phyloP scores from a whole-genome alignment of 345 rosid genomes.

The Syzygium oleosum region DNA sequence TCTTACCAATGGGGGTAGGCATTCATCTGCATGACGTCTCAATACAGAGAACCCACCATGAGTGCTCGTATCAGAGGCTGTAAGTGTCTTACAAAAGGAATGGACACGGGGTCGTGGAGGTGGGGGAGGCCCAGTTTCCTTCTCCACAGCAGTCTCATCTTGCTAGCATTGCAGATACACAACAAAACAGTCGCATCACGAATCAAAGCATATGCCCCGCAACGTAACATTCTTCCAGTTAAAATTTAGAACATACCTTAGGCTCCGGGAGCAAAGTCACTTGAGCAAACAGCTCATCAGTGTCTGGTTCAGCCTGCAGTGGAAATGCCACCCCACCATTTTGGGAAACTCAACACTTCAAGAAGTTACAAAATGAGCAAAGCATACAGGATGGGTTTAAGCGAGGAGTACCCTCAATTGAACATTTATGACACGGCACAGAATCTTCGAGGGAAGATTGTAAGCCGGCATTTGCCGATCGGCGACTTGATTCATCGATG shows the following conservation, averaged over 20 bases:
- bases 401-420: slow-evolving; percentile 19
- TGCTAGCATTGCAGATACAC: slow-evolving; percentile 12
- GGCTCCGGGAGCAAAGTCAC: slow-evolving; percentile 31
- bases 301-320: slow-evolving; percentile 46
- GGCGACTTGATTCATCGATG: slow-evolving; percentile 38
- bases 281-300: slow-evolving; percentile 57
- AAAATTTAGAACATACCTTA: slow-evolving; percentile 7
- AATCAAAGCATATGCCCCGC: neutral
- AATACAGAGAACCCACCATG: slow-evolving; percentile 65
- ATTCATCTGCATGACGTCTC: slow-evolving; percentile 58
- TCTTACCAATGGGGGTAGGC: slow-evolving; percentile 53
- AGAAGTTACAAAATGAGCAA: neutral
- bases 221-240: neutral
- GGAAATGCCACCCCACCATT: neutral
- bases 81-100: slow-evolving; percentile 49
- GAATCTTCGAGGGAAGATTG: slow-evolving; percentile 29
- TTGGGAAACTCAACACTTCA: neutral
- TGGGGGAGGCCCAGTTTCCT: slow-evolving; percentile 14
- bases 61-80: slow-evolving; percentile 59
- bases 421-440: slow-evolving; percentile 40
- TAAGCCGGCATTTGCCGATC: slow-evolving; percentile 39
- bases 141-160: slow-evolving; percentile 21
- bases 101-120: slow-evolving; percentile 28
- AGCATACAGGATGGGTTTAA: neutral
- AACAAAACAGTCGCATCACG: neutral